phyloP scores from a whole-genome alignment of 805 yeast genomes.

The Torulaspora indica region DNA sequence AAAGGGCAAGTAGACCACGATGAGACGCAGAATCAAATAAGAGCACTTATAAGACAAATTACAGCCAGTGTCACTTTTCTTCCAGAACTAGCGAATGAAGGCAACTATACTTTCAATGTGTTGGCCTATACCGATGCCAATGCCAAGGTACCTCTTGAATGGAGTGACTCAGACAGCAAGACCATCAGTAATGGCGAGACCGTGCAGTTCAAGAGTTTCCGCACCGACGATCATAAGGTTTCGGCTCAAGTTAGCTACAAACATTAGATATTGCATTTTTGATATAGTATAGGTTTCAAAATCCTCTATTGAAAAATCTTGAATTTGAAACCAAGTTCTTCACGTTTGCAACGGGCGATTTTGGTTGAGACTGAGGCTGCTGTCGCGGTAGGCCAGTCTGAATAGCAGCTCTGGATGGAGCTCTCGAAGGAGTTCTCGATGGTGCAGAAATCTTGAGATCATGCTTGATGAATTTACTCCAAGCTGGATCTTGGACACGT shows the following conservation, averaged over 20 bases:
- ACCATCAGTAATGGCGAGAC: conserved; percentile 55
- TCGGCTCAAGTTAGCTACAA: conserved; percentile 61
- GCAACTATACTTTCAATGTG: conserved; percentile 72
- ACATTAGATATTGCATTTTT: conserved; percentile 10
- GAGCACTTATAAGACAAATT: conserved; percentile 79
- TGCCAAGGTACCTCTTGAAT: conserved; percentile 67
- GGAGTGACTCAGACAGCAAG: conserved; percentile 74
- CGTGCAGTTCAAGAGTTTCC: conserved; percentile 64
- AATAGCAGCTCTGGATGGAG: conserved; percentile 13
- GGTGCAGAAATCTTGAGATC: conserved; percentile 23
- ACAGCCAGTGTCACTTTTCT: conserved; percentile 83
- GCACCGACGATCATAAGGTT: conserved; percentile 63
- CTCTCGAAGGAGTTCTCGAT: conserved; percentile 11
- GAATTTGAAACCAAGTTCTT: conserved; percentile 21
- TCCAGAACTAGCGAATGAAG: conserved; percentile 60
- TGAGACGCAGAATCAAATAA: conserved; percentile 69
- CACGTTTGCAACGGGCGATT: conserved; percentile 15
- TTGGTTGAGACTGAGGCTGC: conserved; percentile 16
- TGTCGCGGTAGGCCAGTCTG: conserved; percentile 12
- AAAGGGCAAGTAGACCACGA: conserved; percentile 31
- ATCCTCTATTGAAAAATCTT: conserved; percentile 24
- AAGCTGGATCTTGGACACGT: conserved; percentile 27
- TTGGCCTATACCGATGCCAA: conserved; percentile 72
- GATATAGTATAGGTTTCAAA: conserved; percentile 1
- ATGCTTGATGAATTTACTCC: conserved; percentile 29